Evolutionary conservation across 805 yeast species (phyloP).

Genomic region (Candida quercuum): DNA sequence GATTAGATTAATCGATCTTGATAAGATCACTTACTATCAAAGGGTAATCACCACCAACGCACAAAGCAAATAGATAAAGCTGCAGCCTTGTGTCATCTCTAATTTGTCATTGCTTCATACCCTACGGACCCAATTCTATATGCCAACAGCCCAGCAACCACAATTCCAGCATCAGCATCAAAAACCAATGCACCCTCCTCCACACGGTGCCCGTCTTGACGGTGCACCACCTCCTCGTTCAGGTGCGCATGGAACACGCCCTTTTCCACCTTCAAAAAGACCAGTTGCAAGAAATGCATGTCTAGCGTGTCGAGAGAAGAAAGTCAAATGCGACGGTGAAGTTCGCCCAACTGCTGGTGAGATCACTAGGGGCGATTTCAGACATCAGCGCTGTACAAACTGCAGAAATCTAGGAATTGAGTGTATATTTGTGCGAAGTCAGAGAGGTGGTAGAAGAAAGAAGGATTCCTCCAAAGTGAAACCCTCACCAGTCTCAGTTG

Average conservation of each 20-base stretch:
- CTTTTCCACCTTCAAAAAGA: slow-evolving; percentile 23
- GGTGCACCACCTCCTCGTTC: no score
- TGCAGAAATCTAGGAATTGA: slow-evolving; percentile 39
- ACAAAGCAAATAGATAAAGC: no score
- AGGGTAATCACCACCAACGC: no score
- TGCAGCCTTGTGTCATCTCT: no score
- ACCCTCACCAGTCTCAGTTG: neutral
- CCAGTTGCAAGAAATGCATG: slow-evolving; percentile 60
- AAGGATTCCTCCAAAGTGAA: slow-evolving; percentile 6
- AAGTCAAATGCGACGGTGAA: slow-evolving; percentile 65
- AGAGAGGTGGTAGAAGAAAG: slow-evolving; percentile 50
- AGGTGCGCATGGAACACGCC: neutral
- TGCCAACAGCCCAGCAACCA: no score
- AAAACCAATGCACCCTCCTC: neutral
- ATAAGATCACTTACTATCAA: no score
- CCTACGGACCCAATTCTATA: no score
- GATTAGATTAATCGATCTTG: no score
- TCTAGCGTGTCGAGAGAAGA: slow-evolving; percentile 57
- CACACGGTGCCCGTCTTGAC: no score
- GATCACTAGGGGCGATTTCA: slow-evolving; percentile 18
- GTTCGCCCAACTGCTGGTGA: slow-evolving; percentile 24
- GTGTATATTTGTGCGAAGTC: slow-evolving; percentile 53
- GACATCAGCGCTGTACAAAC: slow-evolving; percentile 38
- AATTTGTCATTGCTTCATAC: no score
- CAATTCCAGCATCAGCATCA: neutral